These are phyloP conservation scores for Punica granatum DNA, from an alignment of 345 rosid genomes.

Conservation along the genomic window DNA sequence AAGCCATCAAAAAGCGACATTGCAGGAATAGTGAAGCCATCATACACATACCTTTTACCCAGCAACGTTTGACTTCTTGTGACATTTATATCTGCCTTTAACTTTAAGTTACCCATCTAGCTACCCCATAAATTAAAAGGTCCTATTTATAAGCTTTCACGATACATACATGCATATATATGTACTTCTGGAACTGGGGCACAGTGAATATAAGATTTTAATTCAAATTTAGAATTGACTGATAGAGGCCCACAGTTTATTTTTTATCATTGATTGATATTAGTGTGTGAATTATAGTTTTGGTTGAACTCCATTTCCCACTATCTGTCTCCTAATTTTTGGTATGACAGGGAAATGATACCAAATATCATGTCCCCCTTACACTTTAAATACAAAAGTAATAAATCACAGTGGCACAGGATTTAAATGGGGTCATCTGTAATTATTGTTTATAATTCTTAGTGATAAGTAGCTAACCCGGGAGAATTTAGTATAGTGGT, in stretches of 20 bases:
- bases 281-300: not conserved
- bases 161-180: no score
- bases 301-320: not conserved
- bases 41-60: not conserved
- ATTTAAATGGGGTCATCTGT: not conserved
- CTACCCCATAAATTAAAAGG: no score
- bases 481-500: not conserved
- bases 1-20: constrained; percentile 1
- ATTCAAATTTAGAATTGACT: no score
- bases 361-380: not conserved
- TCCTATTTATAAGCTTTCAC: no score
- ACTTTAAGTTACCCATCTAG: not conserved
- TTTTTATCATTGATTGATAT: no score
- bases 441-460: not conserved
- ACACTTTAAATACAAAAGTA: not conserved
- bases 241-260: no score
- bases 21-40: not conserved
- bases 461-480: constrained; percentile 6
- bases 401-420: not conserved
- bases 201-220: no score
- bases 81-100: not conserved
- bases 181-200: no score
- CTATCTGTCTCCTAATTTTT: not conserved
- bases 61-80: not conserved
- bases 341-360: constrained; percentile 1